Conservation (phyloP, 2,329 filamentous ascomycete genomes). For the Alternaria metachromatica region DNA sequence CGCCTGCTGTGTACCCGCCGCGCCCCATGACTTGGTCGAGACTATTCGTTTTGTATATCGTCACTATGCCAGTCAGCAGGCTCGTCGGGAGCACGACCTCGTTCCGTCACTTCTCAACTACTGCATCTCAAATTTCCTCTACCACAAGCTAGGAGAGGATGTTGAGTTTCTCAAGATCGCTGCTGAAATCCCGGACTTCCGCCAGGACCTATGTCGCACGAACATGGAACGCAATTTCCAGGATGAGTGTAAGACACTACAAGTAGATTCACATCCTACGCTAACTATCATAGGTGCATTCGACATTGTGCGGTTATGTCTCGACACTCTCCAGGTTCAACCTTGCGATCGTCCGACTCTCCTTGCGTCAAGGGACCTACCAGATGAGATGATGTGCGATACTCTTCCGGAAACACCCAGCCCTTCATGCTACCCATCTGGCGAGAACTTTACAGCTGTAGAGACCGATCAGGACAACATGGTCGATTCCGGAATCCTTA, state of each 20-base stretch:
- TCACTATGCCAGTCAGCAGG: conserved; percentile 30
- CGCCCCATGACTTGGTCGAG: conserved; percentile 50
- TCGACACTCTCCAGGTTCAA: conserved; percentile 10
- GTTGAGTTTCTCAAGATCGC: conserved; percentile 47
- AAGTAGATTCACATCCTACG: not conserved
- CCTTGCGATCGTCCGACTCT: conserved; percentile 2
- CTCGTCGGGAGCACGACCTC: conserved; percentile 35
- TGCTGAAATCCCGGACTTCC: conserved; percentile 48
- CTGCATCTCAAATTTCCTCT: conserved; percentile 49
- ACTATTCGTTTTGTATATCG: conserved; percentile 49
- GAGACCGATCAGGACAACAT: not conserved
- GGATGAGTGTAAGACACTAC: conserved; percentile 48
- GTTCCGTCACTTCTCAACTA: conserved; percentile 53
- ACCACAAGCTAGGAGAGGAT: conserved; percentile 47
- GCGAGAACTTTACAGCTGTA: not conserved
- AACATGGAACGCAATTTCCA: conserved; percentile 48
- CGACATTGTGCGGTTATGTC: conserved; percentile 20
- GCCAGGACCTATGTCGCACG: conserved; percentile 50
- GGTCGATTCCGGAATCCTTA: conserved; percentile 5
- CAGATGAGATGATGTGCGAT: conserved; percentile 12
- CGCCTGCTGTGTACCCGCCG: conserved; percentile 46
- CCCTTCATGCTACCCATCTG: not conserved
- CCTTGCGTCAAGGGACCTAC: conserved; percentile 16
- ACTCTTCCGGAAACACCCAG: not conserved
- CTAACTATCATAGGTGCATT: conserved; percentile 19